phyloP scores from a whole-genome alignment of 2,329 filamentous ascomycete species.

The Sporothrix brunneoviolacea region DNA sequence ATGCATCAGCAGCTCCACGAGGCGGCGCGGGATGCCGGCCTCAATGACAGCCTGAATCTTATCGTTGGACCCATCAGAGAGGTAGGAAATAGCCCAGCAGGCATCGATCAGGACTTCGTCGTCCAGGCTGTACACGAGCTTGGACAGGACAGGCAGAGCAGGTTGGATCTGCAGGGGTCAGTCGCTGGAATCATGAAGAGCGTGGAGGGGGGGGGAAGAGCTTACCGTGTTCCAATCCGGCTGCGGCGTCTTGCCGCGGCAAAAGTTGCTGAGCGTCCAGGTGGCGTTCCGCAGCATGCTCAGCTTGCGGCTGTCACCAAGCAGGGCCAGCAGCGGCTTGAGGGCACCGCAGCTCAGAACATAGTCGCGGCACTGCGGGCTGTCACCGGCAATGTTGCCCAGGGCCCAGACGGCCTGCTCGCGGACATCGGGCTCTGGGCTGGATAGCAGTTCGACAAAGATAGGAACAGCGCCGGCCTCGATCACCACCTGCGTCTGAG shows the following conservation, averaged over 20 bases:
- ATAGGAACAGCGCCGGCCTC: conserved; percentile 97
- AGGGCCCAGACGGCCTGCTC: conserved; percentile 98
- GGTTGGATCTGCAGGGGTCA: conserved; percentile 67
- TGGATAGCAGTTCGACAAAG: conserved; percentile 91
- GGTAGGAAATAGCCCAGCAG: conserved; percentile 98
- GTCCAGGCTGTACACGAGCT: conserved; percentile 96
- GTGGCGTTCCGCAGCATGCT: conserved; percentile 99
- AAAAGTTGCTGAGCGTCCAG: conserved; percentile 99
- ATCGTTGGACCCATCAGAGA: conserved; percentile 96
- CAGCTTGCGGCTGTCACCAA: conserved; percentile 95
- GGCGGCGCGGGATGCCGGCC: conserved; percentile 89
- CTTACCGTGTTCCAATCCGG: conserved; percentile 94
- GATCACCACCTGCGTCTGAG: conserved; percentile 97
- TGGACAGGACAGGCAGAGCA: conserved; percentile 87
- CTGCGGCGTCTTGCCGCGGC: conserved; percentile 97
- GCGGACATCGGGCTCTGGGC: conserved; percentile 93
- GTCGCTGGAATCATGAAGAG: neutral
- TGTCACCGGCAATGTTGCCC: conserved; percentile 98
- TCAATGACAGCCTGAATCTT: conserved; percentile 99
- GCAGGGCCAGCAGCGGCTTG: conserved; percentile 78
- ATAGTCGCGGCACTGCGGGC: conserved; percentile 94
- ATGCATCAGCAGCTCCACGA: conserved; percentile 97
- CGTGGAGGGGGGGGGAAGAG: conserved; percentile 19
- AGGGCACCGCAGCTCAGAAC: conserved; percentile 87
- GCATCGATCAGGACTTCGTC: conserved; percentile 98